phyloP scores from a whole-genome alignment of 768 basidiomycete genomes.

The Sporobolomyces roseus region DNA sequence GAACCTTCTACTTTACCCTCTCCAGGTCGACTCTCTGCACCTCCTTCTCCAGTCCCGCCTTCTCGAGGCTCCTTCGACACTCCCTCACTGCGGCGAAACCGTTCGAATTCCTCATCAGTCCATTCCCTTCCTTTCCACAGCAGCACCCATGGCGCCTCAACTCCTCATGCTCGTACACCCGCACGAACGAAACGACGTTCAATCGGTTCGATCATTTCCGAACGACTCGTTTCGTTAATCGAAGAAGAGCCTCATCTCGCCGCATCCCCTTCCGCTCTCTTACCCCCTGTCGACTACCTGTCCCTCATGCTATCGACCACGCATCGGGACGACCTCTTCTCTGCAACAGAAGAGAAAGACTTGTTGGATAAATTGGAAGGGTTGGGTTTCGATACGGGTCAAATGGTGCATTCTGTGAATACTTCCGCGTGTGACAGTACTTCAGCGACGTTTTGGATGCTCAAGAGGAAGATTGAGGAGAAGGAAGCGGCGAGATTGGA shows the following conservation, averaged over 20 bases:
- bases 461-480: slow-evolving; percentile 73
- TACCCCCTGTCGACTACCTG: slow-evolving; percentile 57
- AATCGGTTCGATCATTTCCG: slow-evolving; percentile 70
- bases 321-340: slow-evolving; percentile 66
- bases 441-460: slow-evolving; percentile 94
- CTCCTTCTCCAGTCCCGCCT: neutral
- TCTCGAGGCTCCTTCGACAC: neutral
- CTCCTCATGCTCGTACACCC: slow-evolving; percentile 66
- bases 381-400: slow-evolving; percentile 86
- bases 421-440: slow-evolving; percentile 87
- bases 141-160: slow-evolving; percentile 1
- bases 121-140: slow-evolving; percentile 11
- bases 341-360: slow-evolving; percentile 72
- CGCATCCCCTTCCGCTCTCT: slow-evolving; percentile 46
- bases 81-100: slow-evolving; percentile 13
- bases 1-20: too few species aligned
- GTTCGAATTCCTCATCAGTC: slow-evolving; percentile 29
- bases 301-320: slow-evolving; percentile 41
- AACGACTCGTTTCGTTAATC: slow-evolving; percentile 42
- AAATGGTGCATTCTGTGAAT: slow-evolving; percentile 89
- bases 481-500: slow-evolving; percentile 49
- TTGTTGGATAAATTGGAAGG: slow-evolving; percentile 68
- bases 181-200: slow-evolving; percentile 93
- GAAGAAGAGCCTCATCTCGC: slow-evolving; percentile 14
- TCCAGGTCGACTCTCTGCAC: neutral